A percentile compares a stretch with the other conserved stretches of the same genome.
phyloP scores from a whole-genome alignment of 805 yeast species.

The Middelhovenomyces tepae region DNA sequence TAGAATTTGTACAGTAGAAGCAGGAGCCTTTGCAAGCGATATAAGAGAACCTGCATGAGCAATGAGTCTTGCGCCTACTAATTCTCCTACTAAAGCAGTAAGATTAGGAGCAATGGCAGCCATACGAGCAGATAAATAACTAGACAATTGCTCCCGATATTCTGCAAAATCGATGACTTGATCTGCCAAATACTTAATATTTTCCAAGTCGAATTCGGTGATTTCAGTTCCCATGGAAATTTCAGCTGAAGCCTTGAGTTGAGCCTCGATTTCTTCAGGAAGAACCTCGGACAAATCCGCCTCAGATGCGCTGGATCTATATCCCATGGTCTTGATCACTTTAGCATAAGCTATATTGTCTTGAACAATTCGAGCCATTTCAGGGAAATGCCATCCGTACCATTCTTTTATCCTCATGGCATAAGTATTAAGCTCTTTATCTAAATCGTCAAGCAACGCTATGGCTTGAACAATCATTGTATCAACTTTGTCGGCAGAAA shows the following conservation, averaged over 20 bases:
- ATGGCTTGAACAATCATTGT: constrained; percentile 99
- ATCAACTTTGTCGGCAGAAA: constrained; percentile 96
- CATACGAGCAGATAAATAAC: constrained; percentile 90
- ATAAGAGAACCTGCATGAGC: constrained; percentile 95
- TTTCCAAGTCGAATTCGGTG: constrained; percentile 79
- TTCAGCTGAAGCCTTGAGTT: constrained; percentile 93
- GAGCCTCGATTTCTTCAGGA: constrained; percentile 82
- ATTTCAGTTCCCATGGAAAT: constrained; percentile 99
- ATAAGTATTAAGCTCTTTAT: constrained; percentile 94
- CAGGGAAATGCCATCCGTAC: constrained; percentile 99
- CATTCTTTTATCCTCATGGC: constrained; percentile 99
- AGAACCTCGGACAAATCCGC: constrained; percentile 83
- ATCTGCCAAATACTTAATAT: constrained; percentile 85
- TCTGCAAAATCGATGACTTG: constrained; percentile 94
- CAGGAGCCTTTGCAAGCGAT: constrained; percentile 95
- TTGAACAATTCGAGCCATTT: constrained; percentile 91
- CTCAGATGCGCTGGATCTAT: constrained; percentile 82
- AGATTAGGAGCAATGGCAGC: constrained; percentile 98
- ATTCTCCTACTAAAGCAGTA: constrained; percentile 92
- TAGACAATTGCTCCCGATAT: constrained; percentile 91
- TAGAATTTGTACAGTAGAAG: constrained; percentile 94
- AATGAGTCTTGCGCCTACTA: constrained; percentile 96
- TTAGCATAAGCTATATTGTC: constrained; percentile 96
- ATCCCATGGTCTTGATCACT: constrained; percentile 87
- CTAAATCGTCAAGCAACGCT: constrained; percentile 91